Base-by-base conservation (phyloP, 2,329 filamentous ascomycete species). In the Fusarium coicis region DNA sequence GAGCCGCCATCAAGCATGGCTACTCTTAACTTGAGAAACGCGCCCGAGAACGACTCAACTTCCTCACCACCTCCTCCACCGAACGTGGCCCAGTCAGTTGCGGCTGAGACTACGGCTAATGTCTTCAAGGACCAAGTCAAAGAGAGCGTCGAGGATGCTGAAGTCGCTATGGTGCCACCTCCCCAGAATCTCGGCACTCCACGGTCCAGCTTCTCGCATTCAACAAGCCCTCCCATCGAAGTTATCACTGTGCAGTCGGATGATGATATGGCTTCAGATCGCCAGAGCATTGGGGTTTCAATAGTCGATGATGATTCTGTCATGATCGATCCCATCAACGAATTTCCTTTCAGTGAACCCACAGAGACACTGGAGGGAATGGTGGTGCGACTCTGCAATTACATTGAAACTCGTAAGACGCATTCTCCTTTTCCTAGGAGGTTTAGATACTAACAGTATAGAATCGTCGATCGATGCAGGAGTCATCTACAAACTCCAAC, bases 11-110 rank as follows among this genome's bases (percentile, higher is more conserved):
- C 89, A 7, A 91, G 87, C 79, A 86, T 84, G 76, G 87, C 91
- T 55, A 91, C 89, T 15, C 86, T 91, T 60, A 91, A 91, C 76
- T 81, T 91, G 54, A 87, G 89, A 65, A 86, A 86, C 68, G 81
- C 78, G 46, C 83, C 82, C 21, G 78, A 79, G 47, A 80, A 83
- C 53, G 83, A 85, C 28, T 79, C 82, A 34, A 80, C 83, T 23
- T 84, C 85, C 28, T 85, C 84, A 7, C 83, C 87, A 7, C 71
- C 81, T 18, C 87, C 87, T 12, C 84, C 84, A 28, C 70, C 71
- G 46, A 52, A 34, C 79, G 79, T 47, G 79, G 79, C 52, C 75
- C 73, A 71, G 28, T 30, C 42, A 49, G 32, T 50, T 53, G 23
- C 52, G 30, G 61, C 44, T 39, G 55, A 53, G n/a, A 37, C 46